Percentiles rank a stretch among this genome's conserved stretches.
These are phyloP conservation scores for Geosmithia flava DNA, from an alignment of 2,329 filamentous ascomycete genomes.

Conservation along the genomic window DNA sequence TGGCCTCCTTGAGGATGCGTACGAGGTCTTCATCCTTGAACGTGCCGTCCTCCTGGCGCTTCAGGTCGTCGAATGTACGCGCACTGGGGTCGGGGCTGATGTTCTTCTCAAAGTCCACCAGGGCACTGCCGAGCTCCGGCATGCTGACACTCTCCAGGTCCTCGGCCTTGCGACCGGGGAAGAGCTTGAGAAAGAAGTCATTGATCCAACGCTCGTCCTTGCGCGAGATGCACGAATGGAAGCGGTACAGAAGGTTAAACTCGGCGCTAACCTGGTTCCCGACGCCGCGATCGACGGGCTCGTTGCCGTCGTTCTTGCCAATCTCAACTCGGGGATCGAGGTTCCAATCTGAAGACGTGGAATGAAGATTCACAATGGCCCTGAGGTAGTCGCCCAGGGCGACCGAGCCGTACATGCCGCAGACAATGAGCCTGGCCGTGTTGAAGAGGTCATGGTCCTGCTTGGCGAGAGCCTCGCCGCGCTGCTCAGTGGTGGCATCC, in stretches of 20 bases:
- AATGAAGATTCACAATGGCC: conserved; percentile 47
- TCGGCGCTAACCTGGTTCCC: conserved; percentile 58
- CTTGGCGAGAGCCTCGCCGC: conserved; percentile 22
- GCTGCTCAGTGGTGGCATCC: conserved; percentile 13
- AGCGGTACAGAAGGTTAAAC: conserved; percentile 57
- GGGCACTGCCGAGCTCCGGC: conserved; percentile 22
- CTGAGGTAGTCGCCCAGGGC: conserved; percentile 46
- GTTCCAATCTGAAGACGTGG: conserved; percentile 45
- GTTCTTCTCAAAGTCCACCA: conserved; percentile 23
- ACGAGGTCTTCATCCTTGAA: conserved; percentile 48
- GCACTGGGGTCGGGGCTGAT: conserved; percentile 28
- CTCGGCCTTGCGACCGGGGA: conserved; percentile 15
- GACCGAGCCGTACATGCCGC: conserved; percentile 45
- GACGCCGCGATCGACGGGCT: conserved; percentile 39
- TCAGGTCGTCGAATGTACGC: conserved; percentile 34
- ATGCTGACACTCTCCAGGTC: conserved; percentile 19
- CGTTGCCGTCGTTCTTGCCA: conserved; percentile 27
- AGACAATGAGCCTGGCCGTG: conserved; percentile 38
- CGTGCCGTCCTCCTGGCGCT: conserved; percentile 33
- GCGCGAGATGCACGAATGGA: conserved; percentile 48
- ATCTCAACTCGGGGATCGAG: conserved; percentile 52
- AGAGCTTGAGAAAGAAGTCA: conserved; percentile 34
- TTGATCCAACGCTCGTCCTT: conserved; percentile 52
- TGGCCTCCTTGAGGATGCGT: conserved; percentile 39
- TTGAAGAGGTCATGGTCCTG: conserved; percentile 43